Evolutionary conservation across 345 rosid genomes (phyloP), one percentile per base, ranked within the genome.

Genomic region (Eucalyptus sp.): DNA sequence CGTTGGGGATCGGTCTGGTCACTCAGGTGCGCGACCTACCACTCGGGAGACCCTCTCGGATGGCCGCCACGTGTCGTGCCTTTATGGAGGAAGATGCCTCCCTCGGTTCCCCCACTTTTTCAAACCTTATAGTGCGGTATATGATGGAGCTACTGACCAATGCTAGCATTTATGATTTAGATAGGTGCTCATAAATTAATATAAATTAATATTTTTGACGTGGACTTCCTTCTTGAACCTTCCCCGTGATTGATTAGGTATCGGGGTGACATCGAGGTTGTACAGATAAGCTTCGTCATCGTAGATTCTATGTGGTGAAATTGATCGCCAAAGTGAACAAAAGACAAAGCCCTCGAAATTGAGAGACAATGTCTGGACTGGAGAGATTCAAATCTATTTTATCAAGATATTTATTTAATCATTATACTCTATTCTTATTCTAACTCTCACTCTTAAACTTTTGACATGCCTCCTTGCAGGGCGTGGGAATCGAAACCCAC

Each of bases 221-320:
- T 18, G 81, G 81, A 71, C 46, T 18, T 37, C 46, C 13, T 37
- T 10, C 14, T 71, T 71, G 13, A 33, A 33, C 37, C 8, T 18
- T 5, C 3, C 44, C 7, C 2, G 27, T 10, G 46, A 37, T 71
- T 6, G 46, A 37, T 71, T 71, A 71, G 46, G 27, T 37, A 10
- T 5, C 13, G 27, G 7, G 15, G 7, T 5, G 24, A 24, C 22
- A 20, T 10, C 13, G 27, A 0, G 81, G 2, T 8, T 31, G 79
- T 17, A 2, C 1, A 17, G 0, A 68, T 1, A 16, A 9, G 7
- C 4, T 10, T 9, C 6, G 3, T 3, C 43, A 2, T 1, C 20
- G 17, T 10, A 8, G 6, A 68, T 68, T 17, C 13, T 3, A 10
- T 33, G 4, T 0, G 4, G 22, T 18, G 44, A 20, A 31, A 66